phyloP scores from a whole-genome alignment of 2,329 filamentous ascomycete species.

The Fusarium brachygibbosum region DNA sequence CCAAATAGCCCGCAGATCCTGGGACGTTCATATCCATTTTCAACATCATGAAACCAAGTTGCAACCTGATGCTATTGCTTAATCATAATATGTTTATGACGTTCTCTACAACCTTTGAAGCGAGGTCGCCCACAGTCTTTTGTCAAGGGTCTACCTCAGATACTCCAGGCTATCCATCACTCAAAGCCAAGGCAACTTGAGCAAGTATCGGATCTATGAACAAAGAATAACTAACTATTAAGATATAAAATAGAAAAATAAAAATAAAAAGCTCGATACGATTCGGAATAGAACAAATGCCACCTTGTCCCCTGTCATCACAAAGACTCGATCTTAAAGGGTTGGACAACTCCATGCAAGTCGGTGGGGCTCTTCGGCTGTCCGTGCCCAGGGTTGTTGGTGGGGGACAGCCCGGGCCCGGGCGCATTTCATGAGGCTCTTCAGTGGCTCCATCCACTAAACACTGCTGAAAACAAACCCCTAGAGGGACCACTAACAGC shows the following conservation, averaged over 20 bases:
- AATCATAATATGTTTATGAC: neutral
- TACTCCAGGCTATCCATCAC: neutral
- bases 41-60: neutral
- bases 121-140: neutral
- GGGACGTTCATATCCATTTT: neutral
- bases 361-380: slow-evolving; percentile 23
- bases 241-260: neutral
- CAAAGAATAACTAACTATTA: neutral
- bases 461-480: slow-evolving; percentile 13
- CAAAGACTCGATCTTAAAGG: neutral
- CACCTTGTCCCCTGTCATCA: neutral
- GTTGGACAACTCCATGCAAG: slow-evolving; percentile 7
- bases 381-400: slow-evolving; percentile 17
- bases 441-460: slow-evolving; percentile 37
- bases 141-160: neutral
- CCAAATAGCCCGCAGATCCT: neutral
- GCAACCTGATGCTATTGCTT: neutral
- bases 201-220: neutral
- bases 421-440: slow-evolving; percentile 32
- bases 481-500: neutral
- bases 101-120: neutral
- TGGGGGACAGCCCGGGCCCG: slow-evolving; percentile 7
- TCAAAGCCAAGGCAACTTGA: neutral
- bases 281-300: neutral
- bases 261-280: too few relatives aligned